Evolutionary conservation across 768 basidiomycete genomes (phyloP), one percentile per base, ranked within the genome.

Genomic region (Termitomyces sp.): DNA sequence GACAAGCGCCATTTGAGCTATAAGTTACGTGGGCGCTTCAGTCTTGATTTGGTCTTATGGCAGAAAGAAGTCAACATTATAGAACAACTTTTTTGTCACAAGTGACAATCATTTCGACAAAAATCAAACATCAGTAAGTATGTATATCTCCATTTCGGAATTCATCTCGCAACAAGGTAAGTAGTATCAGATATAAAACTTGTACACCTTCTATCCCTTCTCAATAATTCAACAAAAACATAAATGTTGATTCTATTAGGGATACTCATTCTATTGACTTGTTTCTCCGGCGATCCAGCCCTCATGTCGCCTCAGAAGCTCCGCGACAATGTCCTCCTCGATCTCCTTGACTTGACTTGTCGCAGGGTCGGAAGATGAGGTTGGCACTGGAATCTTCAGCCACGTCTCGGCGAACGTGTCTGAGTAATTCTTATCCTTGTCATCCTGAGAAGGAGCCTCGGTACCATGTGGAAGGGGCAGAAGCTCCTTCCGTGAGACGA

Each of bases 241-340:
- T n/a, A 29, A 29, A 29, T 29, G 3, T 29, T 29, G 29, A 29
- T 13, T 33, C 15, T 25, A 48, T 22, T 5, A 9, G 5, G 20
- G 6, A 18, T 22, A 11, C 9, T 39, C 41, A 15, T 29, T 10
- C 48, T 52, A 59, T 13, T n/a, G 35, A n/a, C n/a, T n/a, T 35
- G 33, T 55, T 27, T 56, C 62, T 25, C n/a, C n/a, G n/a, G 63
- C 68, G 39, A 88, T 81, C 92, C 94, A 98, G 27, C 64, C 69
- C 4, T 74, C 72, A 70, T 99, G 96, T 58, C 89, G 78, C 61
- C 70, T 74, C 5, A 91, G 81, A 46, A 98, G 73, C 64, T 91
- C 89, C 2, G 65, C 69, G 1, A 98, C 75, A 57, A 98, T 98
- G 52, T 93, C 85, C 64, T 95, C 90, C 68, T 99, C 96, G 35